Base-by-base conservation (phyloP, 345 rosid species). In the Gossypium sturtianum region DNA sequence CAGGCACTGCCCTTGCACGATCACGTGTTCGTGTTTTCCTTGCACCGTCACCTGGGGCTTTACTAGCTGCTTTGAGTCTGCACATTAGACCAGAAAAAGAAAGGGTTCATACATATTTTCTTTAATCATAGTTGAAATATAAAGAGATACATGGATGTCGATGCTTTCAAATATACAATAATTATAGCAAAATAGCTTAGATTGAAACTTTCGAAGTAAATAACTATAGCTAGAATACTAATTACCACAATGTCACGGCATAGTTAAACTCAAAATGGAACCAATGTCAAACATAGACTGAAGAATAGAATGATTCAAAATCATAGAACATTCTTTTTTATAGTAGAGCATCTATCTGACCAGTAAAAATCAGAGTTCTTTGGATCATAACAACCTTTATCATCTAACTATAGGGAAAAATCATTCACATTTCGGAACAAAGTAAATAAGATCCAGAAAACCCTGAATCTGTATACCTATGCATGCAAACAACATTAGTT, bases 11-110 rank as follows among this genome's bases (percentile, higher is more conserved):
- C 82, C 95, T 84, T 54, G 83, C 79, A n/a, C 94, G 90, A 70
- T 94, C 95, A 17, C 91, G 94, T 66, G 84, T 74, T 43, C 94
- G 86, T 23, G 82, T 81, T 83, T 87, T 91, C 90, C 85, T 91
- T 67, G 84, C 75, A 76, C 85, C 85, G 74, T 93, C 98, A 34
- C 88, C 93, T 63, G 89, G 94, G 73, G 87, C 82, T 83, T 90
- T 94, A 67, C 79, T 86, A 75, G 90, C 90, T 69, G 94, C 91
- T 86, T 90, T 90, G 58, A 72, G 80, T 83, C 92, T 88, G 77
- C 75, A 79, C 64, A 75, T 34, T 51, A 74, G 1, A 59, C 10
- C 44, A 66, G 69, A 48, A 57, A 22, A 9, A 20, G 29, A 12
- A 65, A 43, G 3, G 76, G 67, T 52, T 61, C 56, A n/a, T 34